These are phyloP conservation scores for Starmerella etchellsii DNA, from an alignment of 805 yeast genomes.

Conservation along the genomic window DNA sequence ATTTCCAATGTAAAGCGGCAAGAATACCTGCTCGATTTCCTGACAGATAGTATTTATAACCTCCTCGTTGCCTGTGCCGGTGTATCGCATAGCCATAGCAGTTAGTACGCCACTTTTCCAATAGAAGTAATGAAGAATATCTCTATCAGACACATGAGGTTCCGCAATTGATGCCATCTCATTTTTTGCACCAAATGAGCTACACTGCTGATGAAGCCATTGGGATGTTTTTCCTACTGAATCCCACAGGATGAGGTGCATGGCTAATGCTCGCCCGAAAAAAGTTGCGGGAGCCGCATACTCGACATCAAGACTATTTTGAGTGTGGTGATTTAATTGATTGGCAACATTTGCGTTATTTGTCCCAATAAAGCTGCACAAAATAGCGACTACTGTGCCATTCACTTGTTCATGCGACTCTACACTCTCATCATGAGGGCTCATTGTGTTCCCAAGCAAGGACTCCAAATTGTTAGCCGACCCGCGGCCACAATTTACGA, in stretches of 20 bases:
- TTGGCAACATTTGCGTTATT: constrained; percentile 46
- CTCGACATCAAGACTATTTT: constrained; percentile 44
- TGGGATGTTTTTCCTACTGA: constrained; percentile 34
- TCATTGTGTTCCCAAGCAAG: constrained; percentile 40
- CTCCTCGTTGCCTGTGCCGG: constrained; percentile 46
- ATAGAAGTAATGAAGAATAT: background rate
- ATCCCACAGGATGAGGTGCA: constrained; percentile 63
- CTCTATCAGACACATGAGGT: background rate
- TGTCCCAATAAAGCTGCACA: constrained; percentile 60
- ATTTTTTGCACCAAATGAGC: constrained; percentile 44
- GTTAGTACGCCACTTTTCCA: constrained; percentile 52
- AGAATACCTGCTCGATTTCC: constrained; percentile 38
- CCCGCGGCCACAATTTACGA: constrained; percentile 52
- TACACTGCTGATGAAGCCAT: constrained; percentile 35
- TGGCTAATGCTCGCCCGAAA: constrained; percentile 49
- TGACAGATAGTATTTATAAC: constrained; percentile 39
- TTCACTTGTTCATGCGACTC: constrained; percentile 1
- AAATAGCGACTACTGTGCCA: constrained; percentile 68
- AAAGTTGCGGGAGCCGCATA: constrained; percentile 61
- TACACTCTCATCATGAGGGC: constrained; percentile 5
- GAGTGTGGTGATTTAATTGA: constrained; percentile 44
- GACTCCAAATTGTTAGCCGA: constrained; percentile 53
- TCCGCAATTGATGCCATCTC: background rate
- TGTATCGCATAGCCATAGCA: constrained; percentile 62
- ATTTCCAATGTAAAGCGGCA: constrained; percentile 29